Conservation (phyloP, 2,329 filamentous ascomycete genomes). For the Volutella citrinella region DNA sequence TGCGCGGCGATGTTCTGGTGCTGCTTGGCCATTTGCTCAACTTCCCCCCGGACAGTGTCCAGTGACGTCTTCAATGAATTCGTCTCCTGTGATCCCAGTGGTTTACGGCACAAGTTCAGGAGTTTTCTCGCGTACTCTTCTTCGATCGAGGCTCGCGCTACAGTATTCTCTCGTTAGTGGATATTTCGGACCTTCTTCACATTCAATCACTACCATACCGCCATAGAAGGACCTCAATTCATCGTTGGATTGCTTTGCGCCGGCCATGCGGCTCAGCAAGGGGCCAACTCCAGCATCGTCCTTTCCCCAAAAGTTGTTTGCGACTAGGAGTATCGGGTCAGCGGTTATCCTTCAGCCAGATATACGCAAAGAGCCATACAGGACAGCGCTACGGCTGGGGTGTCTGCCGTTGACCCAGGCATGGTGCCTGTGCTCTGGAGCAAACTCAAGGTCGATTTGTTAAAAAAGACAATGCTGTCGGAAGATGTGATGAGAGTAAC, state of each 20-base stretch:
- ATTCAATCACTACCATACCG: no score
- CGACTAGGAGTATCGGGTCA: constrained; percentile 55
- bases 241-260: constrained; percentile 90
- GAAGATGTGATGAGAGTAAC: constrained; percentile 7
- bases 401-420: constrained; percentile 59
- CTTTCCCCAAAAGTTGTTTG: constrained; percentile 99
- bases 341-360: constrained; percentile 1
- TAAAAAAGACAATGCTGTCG: constrained; percentile 2
- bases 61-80: constrained; percentile 81
- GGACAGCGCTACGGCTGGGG: constrained; percentile 64
- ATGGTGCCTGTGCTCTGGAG: constrained; percentile 41
- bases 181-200: no score
- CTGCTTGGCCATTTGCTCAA: constrained; percentile 91
- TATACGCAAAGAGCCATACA: constrained; percentile 44
- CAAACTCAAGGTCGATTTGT: no score
- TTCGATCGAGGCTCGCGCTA: constrained; percentile 88
- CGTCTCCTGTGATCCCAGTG: constrained; percentile 81
- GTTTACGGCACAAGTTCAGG: constrained; percentile 79
- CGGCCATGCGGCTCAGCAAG: constrained; percentile 89
- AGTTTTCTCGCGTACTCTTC: constrained; percentile 95
- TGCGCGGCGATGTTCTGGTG: constrained; percentile 86
- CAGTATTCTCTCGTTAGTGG: background rate
- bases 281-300: constrained; percentile 94
- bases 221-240: constrained; percentile 90
- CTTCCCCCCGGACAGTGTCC: constrained; percentile 82